A percentile compares a stretch with the other conserved stretches of the same genome.
These are phyloP conservation scores for Xylaria multiplex DNA, from an alignment of 2,329 filamentous ascomycete genomes.

Conservation along the genomic window DNA sequence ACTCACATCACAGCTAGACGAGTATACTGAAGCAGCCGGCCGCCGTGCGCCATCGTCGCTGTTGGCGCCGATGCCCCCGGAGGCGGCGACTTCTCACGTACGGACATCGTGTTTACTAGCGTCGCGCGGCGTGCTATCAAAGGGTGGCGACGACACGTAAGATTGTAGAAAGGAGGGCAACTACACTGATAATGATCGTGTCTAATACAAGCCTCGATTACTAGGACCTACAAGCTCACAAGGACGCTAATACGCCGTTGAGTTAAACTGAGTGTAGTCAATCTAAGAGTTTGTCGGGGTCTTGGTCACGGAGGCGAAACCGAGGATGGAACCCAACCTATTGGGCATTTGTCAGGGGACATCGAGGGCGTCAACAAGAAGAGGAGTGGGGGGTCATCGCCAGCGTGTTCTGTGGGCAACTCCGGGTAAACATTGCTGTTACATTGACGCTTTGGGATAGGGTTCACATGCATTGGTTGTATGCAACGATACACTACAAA, in stretches of 20 bases:
- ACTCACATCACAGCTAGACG: constrained; percentile 4
- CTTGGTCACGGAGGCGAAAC: neutral
- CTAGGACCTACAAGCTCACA: neutral
- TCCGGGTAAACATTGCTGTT: neutral
- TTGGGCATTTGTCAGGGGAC: neutral
- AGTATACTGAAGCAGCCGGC: neutral
- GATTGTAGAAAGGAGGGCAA: too few relatives aligned
- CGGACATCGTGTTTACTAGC: neutral
- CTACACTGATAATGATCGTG: neutral
- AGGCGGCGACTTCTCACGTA: neutral
- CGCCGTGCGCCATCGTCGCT: neutral
- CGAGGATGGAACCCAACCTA: neutral
- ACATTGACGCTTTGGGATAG: neutral
- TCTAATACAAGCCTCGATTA: neutral
- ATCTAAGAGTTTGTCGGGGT: neutral
- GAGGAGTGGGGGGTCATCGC: neutral
- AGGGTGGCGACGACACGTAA: neutral
- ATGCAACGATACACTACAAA: neutral
- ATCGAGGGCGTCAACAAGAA: neutral
- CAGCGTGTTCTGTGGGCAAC: neutral
- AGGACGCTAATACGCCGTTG: neutral
- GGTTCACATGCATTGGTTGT: neutral
- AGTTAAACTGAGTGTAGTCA: too few relatives aligned
- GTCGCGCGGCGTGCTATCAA: neutral
- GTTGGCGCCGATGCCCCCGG: neutral